Base-by-base conservation (phyloP, 2,329 filamentous ascomycete genomes). In the Intubia oerlemansii region DNA sequence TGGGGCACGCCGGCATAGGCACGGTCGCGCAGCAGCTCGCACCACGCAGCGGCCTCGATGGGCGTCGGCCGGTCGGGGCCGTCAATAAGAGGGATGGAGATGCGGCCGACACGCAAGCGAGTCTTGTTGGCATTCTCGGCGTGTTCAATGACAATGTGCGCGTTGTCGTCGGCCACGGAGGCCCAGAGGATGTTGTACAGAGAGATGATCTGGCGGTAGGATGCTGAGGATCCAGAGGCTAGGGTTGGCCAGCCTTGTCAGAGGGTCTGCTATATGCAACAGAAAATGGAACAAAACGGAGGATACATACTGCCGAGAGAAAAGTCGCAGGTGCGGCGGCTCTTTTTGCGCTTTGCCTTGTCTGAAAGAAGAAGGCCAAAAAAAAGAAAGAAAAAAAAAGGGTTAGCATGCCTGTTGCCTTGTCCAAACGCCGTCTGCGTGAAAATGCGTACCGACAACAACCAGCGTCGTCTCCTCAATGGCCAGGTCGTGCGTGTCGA, bases 141-240 rank as follows among this genome's bases (percentile, higher is more conserved):
- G 47, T 80, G 88, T 29, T 74, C 66, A 44, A 95, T 69, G 7
- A 62, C 63, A 28, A 92, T 51, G 17, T 62, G 59, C 55, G 56
- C 25, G 62, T 56, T 27, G 57, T 54, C 33, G 24, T 28, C 29
- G 22, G 34, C 31, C 17, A 75, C 46, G 38, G 79, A 70, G 25
- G 75, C 79, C 73, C 80, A 88, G 24, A 93, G 67, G 34, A 93
- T 53, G 45, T 91, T 76, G 53, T 78, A 84, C 34, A 82, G 71
- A 3, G 78, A 71, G 23, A 93, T 75, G 3, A 40, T 39, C 11
- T 20, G 36, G 13, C 34, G 33, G 30, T 31, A 37, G 10, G 22
- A 11, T 15, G 13, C 14, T 3, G 27, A 22, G n/a, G n/a, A n/a
- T n/a, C n/a, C n/a, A n/a, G n/a, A n/a, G n/a, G n/a, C n/a, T n/a